Conservation (phyloP, 306 rosid genomes). For the Dalbergia cochinchinensis region DNA sequence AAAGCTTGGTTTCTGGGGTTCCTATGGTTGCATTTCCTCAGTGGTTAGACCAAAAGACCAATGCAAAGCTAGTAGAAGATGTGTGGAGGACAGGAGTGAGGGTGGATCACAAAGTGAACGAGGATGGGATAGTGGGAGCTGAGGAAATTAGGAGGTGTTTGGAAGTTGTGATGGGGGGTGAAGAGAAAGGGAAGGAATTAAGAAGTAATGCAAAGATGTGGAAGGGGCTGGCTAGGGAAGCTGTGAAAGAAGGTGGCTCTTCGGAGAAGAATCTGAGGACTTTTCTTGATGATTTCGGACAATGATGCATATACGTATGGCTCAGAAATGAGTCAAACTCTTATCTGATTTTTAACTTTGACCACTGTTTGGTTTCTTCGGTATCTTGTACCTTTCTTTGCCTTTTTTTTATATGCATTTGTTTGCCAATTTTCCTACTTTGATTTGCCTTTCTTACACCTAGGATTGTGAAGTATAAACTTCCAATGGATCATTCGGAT, state of each 20-base stretch:
- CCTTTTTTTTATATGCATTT: too few relatives aligned
- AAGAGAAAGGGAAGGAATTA: slow-evolving; percentile 47
- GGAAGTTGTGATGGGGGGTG: slow-evolving; percentile 57
- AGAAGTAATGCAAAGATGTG: slow-evolving; percentile 52
- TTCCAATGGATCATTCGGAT: too few relatives aligned
- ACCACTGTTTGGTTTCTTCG: neutral
- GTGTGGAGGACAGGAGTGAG: slow-evolving; percentile 62
- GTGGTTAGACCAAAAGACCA: slow-evolving; percentile 59
- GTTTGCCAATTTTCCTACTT: too few relatives aligned
- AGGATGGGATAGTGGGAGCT: slow-evolving; percentile 45
- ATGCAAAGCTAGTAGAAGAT: slow-evolving; percentile 59
- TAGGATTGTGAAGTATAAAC: too few relatives aligned
- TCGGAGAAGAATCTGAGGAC: slow-evolving; percentile 41
- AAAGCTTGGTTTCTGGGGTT: slow-evolving; percentile 59
- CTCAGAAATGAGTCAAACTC: neutral
- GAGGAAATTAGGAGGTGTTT: slow-evolving; percentile 55
- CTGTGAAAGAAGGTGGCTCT: slow-evolving; percentile 51
- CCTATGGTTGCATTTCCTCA: slow-evolving; percentile 60
- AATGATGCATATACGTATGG: neutral
- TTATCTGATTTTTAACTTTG: neutral
- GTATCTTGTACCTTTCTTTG: neutral
- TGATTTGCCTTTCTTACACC: too few relatives aligned
- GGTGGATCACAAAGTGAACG: slow-evolving; percentile 21
- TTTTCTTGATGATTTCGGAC: neutral
- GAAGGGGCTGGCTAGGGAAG: slow-evolving; percentile 49